Evolutionary conservation across 176 grass and related monocot genomes (phyloP).

Genomic region (Triticum urartu): DNA sequence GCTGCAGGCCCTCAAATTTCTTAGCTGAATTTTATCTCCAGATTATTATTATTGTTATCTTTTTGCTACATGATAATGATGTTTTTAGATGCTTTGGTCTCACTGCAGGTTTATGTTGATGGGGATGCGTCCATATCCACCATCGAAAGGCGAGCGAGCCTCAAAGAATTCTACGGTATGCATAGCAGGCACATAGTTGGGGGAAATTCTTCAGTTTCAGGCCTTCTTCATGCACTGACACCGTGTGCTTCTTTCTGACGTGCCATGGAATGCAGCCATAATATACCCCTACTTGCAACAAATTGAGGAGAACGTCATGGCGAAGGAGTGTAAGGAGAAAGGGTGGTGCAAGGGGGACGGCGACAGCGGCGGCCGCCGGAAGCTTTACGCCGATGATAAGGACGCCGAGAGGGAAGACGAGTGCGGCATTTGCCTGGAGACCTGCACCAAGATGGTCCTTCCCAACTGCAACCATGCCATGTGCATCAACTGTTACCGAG

Average conservation of each 20-base stretch:
- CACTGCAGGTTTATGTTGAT: constrained; percentile 84
- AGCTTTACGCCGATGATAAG: constrained; percentile 50
- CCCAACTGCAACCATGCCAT: constrained; percentile 92
- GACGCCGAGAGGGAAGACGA: constrained; percentile 85
- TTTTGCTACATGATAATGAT: neutral
- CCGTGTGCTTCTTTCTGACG: constrained; percentile 24
- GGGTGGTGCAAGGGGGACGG: constrained; percentile 52
- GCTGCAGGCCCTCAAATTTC: neutral
- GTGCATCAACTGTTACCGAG: constrained; percentile 95
- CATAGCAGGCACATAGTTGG: neutral
- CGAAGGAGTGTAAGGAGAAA: constrained; percentile 72
- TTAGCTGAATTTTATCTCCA: neutral
- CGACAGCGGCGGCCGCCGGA: constrained; percentile 42
- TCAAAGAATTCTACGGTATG: constrained; percentile 90
- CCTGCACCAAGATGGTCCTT: constrained; percentile 93
- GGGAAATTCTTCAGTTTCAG: constrained; percentile 7
- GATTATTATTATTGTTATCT: neutral
- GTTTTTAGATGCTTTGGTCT: neutral
- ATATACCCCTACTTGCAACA: constrained; percentile 98
- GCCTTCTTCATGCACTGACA: neutral
- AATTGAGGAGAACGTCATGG: constrained; percentile 72
- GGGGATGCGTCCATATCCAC: constrained; percentile 77
- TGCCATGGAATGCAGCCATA: constrained; percentile 63
- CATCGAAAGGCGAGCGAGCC: constrained; percentile 81
- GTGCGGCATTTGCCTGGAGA: constrained; percentile 95